phyloP scores from a whole-genome alignment of 2,329 filamentous ascomycete species.

The Colletotrichum endophyticum region DNA sequence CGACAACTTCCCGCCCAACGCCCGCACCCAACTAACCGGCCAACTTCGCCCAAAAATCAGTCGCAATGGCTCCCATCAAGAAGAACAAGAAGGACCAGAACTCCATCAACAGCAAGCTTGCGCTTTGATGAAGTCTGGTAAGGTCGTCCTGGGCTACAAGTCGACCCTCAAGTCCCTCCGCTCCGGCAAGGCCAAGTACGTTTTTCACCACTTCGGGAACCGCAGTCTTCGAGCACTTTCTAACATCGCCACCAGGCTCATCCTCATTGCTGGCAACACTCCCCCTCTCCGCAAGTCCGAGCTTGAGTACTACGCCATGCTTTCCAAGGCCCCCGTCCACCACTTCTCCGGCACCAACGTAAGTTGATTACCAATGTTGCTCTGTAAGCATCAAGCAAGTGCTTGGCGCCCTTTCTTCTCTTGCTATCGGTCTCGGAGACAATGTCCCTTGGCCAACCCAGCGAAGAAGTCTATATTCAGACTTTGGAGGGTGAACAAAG shows the following conservation, averaged over 20 bases:
- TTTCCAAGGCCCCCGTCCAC: slow-evolving; percentile 93
- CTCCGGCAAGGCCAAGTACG: slow-evolving; percentile 89
- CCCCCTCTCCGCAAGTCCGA: slow-evolving; percentile 97
- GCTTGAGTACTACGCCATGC: slow-evolving; percentile 94
- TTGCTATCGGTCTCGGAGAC: slow-evolving; percentile 23
- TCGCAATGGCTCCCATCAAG: slow-evolving; percentile 71
- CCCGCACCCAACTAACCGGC: slow-evolving; percentile 11
- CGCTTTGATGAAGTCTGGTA: slow-evolving; percentile 70
- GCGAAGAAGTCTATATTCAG: slow-evolving; percentile 81
- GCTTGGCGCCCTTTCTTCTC: slow-evolving; percentile 30
- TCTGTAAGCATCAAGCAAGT: neutral
- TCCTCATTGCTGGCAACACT: slow-evolving; percentile 93
- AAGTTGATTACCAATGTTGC: slow-evolving; percentile 55
- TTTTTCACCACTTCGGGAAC: slow-evolving; percentile 60
- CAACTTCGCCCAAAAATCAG: slow-evolving; percentile 41
- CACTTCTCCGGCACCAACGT: slow-evolving; percentile 99
- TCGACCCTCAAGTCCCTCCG: slow-evolving; percentile 80
- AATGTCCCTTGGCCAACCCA: slow-evolving; percentile 65
- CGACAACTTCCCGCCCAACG: slow-evolving; percentile 8
- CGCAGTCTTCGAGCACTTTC: neutral
- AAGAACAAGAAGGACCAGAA: slow-evolving; percentile 88
- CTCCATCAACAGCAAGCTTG: slow-evolving; percentile 63
- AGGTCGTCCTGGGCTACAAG: slow-evolving; percentile 91
- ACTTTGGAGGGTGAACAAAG: slow-evolving; percentile 84
- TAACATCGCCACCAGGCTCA: slow-evolving; percentile 72